A percentile compares a stretch with the other conserved stretches of the same genome.
phyloP scores from a whole-genome alignment of 345 rosid genomes.

The Mercurialis annua region DNA sequence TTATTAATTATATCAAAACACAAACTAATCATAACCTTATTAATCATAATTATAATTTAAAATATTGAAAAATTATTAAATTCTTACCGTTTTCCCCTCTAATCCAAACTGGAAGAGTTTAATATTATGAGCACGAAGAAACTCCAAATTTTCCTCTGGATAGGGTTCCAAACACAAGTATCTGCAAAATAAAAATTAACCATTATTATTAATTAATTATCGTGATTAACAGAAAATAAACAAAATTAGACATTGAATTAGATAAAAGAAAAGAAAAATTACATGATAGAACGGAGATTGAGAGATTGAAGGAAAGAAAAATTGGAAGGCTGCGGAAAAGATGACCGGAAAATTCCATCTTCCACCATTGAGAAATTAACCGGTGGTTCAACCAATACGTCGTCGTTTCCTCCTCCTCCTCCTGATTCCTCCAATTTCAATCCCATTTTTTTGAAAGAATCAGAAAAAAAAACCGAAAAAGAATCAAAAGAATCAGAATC shows the following conservation, averaged over 20 bases:
- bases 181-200: conserved; percentile 30
- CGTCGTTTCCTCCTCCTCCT: conserved; percentile 16
- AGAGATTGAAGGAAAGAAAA: conserved; percentile 58
- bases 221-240: too few species aligned
- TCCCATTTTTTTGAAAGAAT: conserved; percentile 24
- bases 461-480: too few species aligned
- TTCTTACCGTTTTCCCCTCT: conserved; percentile 68
- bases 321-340: conserved; percentile 56
- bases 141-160: conserved; percentile 63
- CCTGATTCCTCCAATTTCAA: conserved; percentile 31
- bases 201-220: too few species aligned
- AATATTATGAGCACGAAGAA: conserved; percentile 50
- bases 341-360: conserved; percentile 73
- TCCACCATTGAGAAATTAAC: conserved; percentile 78
- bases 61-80: background rate
- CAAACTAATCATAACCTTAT: too few species aligned
- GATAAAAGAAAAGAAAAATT: background rate
- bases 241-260: too few species aligned
- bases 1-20: background rate
- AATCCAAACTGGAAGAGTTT: conserved; percentile 73
- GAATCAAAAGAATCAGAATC: background rate
- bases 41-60: too few species aligned
- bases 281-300: conserved; percentile 81
- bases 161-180: conserved; percentile 81
- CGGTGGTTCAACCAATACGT: conserved; percentile 47